A percentile compares a stretch with the other conserved stretches of the same genome.
phyloP scores from a whole-genome alignment of 2,329 filamentous ascomycete species.

The Penicillium occitanis region DNA sequence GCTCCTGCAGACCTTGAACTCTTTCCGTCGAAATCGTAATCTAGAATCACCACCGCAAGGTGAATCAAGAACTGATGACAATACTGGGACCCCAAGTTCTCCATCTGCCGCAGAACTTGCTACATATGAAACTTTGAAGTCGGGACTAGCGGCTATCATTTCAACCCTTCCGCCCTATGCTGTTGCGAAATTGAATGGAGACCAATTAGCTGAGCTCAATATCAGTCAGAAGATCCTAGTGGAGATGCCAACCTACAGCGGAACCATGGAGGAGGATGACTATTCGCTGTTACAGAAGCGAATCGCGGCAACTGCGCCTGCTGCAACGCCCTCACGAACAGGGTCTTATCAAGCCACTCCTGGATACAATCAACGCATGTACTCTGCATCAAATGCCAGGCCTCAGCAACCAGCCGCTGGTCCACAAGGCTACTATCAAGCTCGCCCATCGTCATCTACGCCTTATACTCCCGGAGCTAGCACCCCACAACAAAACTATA shows the following conservation, averaged over 20 bases:
- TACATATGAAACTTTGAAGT: slow-evolving; percentile 71
- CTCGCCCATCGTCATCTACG: slow-evolving; percentile 29
- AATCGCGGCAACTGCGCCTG: slow-evolving; percentile 31
- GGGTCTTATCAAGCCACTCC: slow-evolving; percentile 33
- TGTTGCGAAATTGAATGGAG: slow-evolving; percentile 80
- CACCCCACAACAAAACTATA: slow-evolving; percentile 31
- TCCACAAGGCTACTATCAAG: slow-evolving; percentile 24
- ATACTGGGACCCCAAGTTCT: slow-evolving; percentile 32
- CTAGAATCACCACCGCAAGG: slow-evolving; percentile 34
- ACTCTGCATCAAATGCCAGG: slow-evolving; percentile 23
- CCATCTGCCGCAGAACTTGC: slow-evolving; percentile 58
- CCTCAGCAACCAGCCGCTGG: slow-evolving; percentile 37
- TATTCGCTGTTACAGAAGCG: slow-evolving; percentile 54
- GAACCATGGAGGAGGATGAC: slow-evolving; percentile 82
- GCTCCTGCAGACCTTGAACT: slow-evolving; percentile 61
- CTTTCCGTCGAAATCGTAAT: slow-evolving; percentile 62
- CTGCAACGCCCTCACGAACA: slow-evolving; percentile 35
- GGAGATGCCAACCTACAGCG: slow-evolving; percentile 70
- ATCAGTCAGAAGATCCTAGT: slow-evolving; percentile 77
- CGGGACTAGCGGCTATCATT: slow-evolving; percentile 72
- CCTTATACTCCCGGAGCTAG: slow-evolving; percentile 33
- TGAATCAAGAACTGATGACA: slow-evolving; percentile 12
- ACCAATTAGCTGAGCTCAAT: slow-evolving; percentile 78
- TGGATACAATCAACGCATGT: slow-evolving; percentile 38
- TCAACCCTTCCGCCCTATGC: slow-evolving; percentile 77